Evolutionary conservation across 192 early-diverging fungal species (phyloP).

Genomic region (Podochytrium sp.): DNA sequence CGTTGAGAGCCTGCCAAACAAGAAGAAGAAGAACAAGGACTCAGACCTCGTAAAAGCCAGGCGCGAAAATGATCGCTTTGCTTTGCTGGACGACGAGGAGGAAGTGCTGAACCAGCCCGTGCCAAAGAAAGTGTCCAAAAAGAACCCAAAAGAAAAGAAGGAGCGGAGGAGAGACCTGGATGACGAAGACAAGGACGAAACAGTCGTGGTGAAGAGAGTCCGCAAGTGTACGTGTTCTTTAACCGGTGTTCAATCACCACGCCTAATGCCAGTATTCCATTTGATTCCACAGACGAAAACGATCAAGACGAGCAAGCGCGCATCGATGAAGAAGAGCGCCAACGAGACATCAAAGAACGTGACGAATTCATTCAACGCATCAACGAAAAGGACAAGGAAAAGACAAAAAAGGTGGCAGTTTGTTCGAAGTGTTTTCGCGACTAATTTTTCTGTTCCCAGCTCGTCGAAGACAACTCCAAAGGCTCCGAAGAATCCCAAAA

Average conservation of each 20-base stretch:
- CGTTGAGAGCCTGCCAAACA: not conserved
- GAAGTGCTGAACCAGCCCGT: not conserved
- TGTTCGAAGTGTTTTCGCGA: not conserved
- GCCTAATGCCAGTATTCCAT: not conserved
- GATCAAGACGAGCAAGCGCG: slow-evolving; percentile 51
- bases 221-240: slow-evolving; percentile 38
- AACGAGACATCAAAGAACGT: slow-evolving; percentile 79
- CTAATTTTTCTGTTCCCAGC: slow-evolving; percentile 13
- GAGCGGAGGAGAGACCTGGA: slow-evolving; percentile 28
- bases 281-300: slow-evolving; percentile 28
- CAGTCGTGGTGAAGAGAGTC: slow-evolving; percentile 4
- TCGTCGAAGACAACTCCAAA: slow-evolving; percentile 75
- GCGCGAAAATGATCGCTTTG: slow-evolving; percentile 47
- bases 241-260: slow-evolving; percentile 32
- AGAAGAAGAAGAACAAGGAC: slow-evolving; percentile 29
- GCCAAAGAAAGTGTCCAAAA: slow-evolving; percentile 33
- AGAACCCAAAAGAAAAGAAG: slow-evolving; percentile 32
- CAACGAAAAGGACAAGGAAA: slow-evolving; percentile 79
- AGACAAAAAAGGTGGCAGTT: slow-evolving; percentile 65
- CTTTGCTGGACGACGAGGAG: slow-evolving; percentile 29
- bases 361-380: slow-evolving; percentile 89
- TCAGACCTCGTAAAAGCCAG: slow-evolving; percentile 25
- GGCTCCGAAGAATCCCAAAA: slow-evolving; percentile 64
- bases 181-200: slow-evolving; percentile 35
- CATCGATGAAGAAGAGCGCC: slow-evolving; percentile 55